A percentile compares a stretch with the other conserved stretches of the same genome.
These are phyloP conservation scores for Myriosclerotinia duriaeana DNA, from an alignment of 2,329 filamentous ascomycete genomes.

Conservation along the genomic window DNA sequence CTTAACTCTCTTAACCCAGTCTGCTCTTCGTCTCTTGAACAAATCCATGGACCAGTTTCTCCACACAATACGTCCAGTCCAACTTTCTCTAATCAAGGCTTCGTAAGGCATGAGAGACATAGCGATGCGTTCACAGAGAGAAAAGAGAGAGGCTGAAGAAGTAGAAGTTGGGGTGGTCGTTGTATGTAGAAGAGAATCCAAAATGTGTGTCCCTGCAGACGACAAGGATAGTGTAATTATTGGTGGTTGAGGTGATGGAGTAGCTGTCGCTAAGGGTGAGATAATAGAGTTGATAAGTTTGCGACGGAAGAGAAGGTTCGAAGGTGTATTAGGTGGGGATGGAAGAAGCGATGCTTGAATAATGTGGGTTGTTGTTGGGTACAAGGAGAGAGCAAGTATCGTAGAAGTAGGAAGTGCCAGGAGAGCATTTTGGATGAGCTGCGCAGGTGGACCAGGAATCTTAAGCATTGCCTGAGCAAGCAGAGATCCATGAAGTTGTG, in stretches of 20 bases:
- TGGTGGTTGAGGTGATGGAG: conserved; percentile 21
- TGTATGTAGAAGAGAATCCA: conserved; percentile 60
- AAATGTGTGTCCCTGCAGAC: conserved; percentile 63
- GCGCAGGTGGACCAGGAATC: conserved; percentile 66
- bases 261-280: conserved; percentile 33
- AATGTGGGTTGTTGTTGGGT: conserved; percentile 56
- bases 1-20: conserved; percentile 60
- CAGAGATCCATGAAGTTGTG: conserved; percentile 78
- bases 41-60: conserved; percentile 73
- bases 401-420: conserved; percentile 56
- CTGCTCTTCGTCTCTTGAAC: conserved; percentile 60
- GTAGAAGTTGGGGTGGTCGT: conserved; percentile 29
- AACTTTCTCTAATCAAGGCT: conserved; percentile 60
- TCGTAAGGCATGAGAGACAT: conserved; percentile 61
- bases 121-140: conserved; percentile 66
- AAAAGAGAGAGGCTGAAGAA: conserved; percentile 49
- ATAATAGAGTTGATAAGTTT: conserved; percentile 61
- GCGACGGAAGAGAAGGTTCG: conserved; percentile 60
- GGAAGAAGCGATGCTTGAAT: conserved; percentile 62
- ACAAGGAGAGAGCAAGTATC: conserved; percentile 60
- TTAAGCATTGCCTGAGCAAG: conserved; percentile 77
- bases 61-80: conserved; percentile 67
- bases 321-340: conserved; percentile 50
- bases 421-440: conserved; percentile 72
- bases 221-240: conserved; percentile 49